These are phyloP conservation scores for Suaeda aralocaspica DNA, from an alignment of 148 eudicot species.

Conservation along the genomic window DNA sequence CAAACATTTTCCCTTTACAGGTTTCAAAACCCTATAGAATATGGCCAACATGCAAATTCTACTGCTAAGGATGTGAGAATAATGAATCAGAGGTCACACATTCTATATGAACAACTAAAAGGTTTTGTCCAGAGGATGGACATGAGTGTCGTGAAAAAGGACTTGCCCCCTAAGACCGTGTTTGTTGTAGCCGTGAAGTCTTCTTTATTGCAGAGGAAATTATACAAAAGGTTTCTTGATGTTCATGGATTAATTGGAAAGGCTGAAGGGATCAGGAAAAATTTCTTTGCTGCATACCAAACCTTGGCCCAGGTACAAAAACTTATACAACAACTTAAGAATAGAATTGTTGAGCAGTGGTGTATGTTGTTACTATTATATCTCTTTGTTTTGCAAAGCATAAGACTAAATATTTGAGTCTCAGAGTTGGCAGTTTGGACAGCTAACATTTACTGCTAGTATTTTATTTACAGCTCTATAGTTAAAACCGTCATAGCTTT, in stretches of 20 bases:
- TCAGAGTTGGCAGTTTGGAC: neutral
- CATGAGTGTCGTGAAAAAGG: constrained; percentile 93
- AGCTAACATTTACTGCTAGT: neutral
- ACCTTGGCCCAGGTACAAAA: constrained; percentile 83
- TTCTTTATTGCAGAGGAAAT: constrained; percentile 71
- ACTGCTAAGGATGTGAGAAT: constrained; percentile 87
- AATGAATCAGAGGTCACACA: constrained; percentile 97
- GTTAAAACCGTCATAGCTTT: no score
- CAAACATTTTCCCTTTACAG: constrained; percentile 39
- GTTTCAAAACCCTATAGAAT: constrained; percentile 92
- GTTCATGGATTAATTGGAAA: constrained; percentile 71
- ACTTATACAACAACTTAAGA: neutral
- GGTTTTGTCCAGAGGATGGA: constrained; percentile 99
- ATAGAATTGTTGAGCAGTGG: neutral
- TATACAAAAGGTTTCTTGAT: constrained; percentile 82
- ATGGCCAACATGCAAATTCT: constrained; percentile 91
- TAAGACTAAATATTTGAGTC: neutral
- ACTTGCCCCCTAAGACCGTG: constrained; percentile 92
- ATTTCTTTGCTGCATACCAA: constrained; percentile 86
- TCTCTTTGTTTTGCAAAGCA: neutral
- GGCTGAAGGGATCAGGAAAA: constrained; percentile 62
- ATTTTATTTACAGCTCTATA: neutral
- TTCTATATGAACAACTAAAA: constrained; percentile 85
- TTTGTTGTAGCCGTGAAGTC: constrained; percentile 90
- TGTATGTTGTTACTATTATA: no score